Conservation (phyloP, 768 basidiomycete genomes). For the Podaxis mareebaensis region DNA sequence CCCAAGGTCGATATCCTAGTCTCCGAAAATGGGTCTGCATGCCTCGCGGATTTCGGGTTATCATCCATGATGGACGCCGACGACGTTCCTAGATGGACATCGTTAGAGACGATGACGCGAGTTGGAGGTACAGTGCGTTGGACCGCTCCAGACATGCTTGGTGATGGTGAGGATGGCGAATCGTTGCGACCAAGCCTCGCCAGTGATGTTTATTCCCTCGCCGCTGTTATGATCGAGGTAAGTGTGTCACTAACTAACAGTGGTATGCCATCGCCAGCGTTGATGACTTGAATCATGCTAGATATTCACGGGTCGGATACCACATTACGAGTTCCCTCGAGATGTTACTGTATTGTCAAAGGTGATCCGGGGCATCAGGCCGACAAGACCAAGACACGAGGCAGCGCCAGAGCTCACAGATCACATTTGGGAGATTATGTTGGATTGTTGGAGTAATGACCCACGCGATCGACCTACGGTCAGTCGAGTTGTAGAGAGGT, state of each 20-base stretch:
- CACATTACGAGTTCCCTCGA: slow-evolving; percentile 20
- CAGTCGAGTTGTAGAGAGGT: neutral
- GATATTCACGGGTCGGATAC: slow-evolving; percentile 20
- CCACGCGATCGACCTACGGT: neutral
- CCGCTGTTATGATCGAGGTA: slow-evolving; percentile 23
- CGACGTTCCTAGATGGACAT: slow-evolving; percentile 3
- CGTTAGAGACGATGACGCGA: neutral
- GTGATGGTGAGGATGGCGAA: neutral
- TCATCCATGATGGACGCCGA: slow-evolving; percentile 4
- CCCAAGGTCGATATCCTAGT: slow-evolving; percentile 6
- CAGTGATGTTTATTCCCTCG: slow-evolving; percentile 23
- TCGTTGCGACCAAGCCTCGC: neutral
- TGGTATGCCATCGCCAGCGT: too few relatives aligned
- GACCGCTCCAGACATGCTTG: slow-evolving; percentile 9
- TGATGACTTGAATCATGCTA: too few relatives aligned
- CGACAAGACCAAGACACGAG: slow-evolving; percentile 6
- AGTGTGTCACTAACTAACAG: neutral
- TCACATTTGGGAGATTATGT: neutral
- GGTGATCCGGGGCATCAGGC: slow-evolving; percentile 20
- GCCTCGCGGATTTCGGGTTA: slow-evolving; percentile 9
- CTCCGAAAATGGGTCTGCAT: neutral
- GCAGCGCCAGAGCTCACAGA: neutral
- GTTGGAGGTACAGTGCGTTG: slow-evolving; percentile 4
- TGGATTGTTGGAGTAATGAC: slow-evolving; percentile 1
- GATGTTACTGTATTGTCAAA: slow-evolving; percentile 22